Evolutionary conservation across 495 filamentous ascomycete species (phyloP).

Genomic region (Aspergillus biplanus): DNA sequence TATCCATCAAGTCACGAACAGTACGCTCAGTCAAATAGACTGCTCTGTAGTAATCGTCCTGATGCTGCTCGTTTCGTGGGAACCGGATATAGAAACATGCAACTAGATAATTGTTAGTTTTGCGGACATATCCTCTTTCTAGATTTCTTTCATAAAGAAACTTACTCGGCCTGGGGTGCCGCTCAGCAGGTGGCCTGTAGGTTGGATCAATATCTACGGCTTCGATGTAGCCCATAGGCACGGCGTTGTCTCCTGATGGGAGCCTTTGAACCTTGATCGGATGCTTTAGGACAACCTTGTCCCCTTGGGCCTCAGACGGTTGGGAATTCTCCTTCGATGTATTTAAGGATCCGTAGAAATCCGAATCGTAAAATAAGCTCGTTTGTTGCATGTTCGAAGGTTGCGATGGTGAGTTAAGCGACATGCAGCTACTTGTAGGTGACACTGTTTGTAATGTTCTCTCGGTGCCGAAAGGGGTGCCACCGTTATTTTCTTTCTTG

Average conservation of each 20-base stretch:
- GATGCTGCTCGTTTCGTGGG: slow-evolving; percentile 49
- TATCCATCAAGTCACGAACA: slow-evolving; percentile 69
- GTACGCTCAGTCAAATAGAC: slow-evolving; percentile 83
- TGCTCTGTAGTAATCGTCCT: slow-evolving; percentile 76
- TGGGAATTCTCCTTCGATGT: slow-evolving; percentile 22
- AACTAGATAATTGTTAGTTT: slow-evolving; percentile 42
- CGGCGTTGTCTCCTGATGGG: slow-evolving; percentile 50
- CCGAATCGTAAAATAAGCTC: slow-evolving; percentile 29
- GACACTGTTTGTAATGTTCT: slow-evolving; percentile 60
- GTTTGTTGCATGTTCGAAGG: slow-evolving; percentile 20
- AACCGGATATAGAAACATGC: slow-evolving; percentile 88
- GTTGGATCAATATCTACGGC: slow-evolving; percentile 83
- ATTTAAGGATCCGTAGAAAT: slow-evolving; percentile 25
- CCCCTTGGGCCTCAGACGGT: slow-evolving; percentile 17
- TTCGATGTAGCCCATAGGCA: slow-evolving; percentile 79
- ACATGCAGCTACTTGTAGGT: slow-evolving; percentile 59
- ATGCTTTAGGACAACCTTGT: slow-evolving; percentile 28
- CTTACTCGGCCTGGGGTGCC: slow-evolving; percentile 68
- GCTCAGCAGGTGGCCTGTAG: slow-evolving; percentile 81
- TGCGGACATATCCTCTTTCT: neutral
- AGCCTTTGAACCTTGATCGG: slow-evolving; percentile 53
- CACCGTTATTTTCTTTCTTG: slow-evolving; percentile 51
- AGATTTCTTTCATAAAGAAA: slow-evolving; percentile 13
- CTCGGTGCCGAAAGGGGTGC: slow-evolving; percentile 54
- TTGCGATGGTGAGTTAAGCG: slow-evolving; percentile 47